Evolutionary conservation across 192 early-diverging fungal species (phyloP).

Genomic region (Spizellomyces sp.): DNA sequence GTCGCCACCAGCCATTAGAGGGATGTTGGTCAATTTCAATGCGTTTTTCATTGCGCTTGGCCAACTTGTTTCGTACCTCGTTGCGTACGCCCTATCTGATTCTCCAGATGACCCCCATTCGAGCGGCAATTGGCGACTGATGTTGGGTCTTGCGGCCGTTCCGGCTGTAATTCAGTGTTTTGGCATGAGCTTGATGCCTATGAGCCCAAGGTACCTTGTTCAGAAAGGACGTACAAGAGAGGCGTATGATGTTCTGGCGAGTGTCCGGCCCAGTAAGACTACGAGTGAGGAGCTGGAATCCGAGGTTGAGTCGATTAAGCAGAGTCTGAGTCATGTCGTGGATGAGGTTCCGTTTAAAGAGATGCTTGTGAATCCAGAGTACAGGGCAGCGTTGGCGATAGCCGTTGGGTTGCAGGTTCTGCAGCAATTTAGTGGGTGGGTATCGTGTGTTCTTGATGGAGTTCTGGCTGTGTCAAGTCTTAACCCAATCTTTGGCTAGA

Average conservation of each 20-base stretch:
- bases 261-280: not conserved
- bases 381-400: not conserved
- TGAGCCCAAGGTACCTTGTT: slow-evolving; percentile 2
- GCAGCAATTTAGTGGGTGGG: slow-evolving; percentile 21
- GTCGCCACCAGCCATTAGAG: slow-evolving; percentile 64
- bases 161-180: slow-evolving; percentile 1
- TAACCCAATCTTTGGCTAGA: not conserved
- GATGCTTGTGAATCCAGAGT: not conserved
- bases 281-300: slow-evolving; percentile 2
- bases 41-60: slow-evolving; percentile 76
- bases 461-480: not conserved
- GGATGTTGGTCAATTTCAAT: slow-evolving; percentile 74
- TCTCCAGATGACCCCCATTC: slow-evolving; percentile 40
- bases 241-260: slow-evolving; percentile 1
- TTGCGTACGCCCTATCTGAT: slow-evolving; percentile 63
- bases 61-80: slow-evolving; percentile 48
- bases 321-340: not conserved
- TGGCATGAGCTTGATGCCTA: slow-evolving; percentile 4
- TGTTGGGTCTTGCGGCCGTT: slow-evolving; percentile 14
- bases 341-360: slow-evolving; percentile 1
- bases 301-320: slow-evolving; percentile 6
- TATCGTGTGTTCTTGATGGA: not conserved
- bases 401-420: slow-evolving; percentile 11
- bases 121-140: slow-evolving; percentile 13
- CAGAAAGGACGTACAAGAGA: not conserved